A percentile compares a stretch with the other conserved stretches of the same genome.
Evolutionary conservation across 768 basidiomycete genomes (phyloP).

Genomic region (Russula sp.): DNA sequence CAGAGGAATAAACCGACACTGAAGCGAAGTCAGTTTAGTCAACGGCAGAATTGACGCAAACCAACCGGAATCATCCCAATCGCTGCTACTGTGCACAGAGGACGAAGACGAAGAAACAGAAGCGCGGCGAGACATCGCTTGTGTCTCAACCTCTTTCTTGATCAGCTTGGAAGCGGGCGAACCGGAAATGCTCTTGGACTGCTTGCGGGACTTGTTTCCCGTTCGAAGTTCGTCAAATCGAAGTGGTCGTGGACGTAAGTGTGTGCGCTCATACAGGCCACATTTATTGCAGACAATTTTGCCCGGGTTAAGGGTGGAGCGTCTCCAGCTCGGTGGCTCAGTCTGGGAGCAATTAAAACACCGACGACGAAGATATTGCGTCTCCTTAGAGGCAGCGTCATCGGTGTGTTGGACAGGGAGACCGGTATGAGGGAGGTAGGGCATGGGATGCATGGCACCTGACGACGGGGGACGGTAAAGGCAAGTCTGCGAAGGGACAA

Average conservation of each 20-base stretch:
- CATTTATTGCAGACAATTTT: slow-evolving; percentile 96
- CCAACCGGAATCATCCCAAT: slow-evolving; percentile 76
- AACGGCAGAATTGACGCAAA: slow-evolving; percentile 27
- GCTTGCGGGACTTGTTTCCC: slow-evolving; percentile 77
- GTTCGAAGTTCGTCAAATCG: slow-evolving; percentile 85
- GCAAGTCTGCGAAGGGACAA: slow-evolving; percentile 56
- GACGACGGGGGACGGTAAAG: slow-evolving; percentile 41
- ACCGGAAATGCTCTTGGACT: slow-evolving; percentile 35
- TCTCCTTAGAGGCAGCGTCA: slow-evolving; percentile 86
- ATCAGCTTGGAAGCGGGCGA: slow-evolving; percentile 34
- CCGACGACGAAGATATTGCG: slow-evolving; percentile 79
- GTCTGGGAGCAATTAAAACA: slow-evolving; percentile 93
- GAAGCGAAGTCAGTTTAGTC: slow-evolving; percentile 18
- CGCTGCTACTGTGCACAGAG: slow-evolving; percentile 57
- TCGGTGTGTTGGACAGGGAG: slow-evolving; percentile 83
- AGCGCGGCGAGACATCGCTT: slow-evolving; percentile 44
- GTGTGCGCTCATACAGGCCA: slow-evolving; percentile 85
- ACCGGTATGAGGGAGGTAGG: slow-evolving; percentile 40
- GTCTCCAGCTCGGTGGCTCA: slow-evolving; percentile 84
- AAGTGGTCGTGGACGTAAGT: slow-evolving; percentile 73
- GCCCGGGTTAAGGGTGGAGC: slow-evolving; percentile 81
- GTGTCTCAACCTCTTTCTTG: slow-evolving; percentile 51
- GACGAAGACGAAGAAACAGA: slow-evolving; percentile 58
- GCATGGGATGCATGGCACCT: slow-evolving; percentile 27
- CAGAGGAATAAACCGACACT: slow-evolving; percentile 41